phyloP scores from a whole-genome alignment of 768 basidiomycete genomes.

The Pleurotus sapidus region DNA sequence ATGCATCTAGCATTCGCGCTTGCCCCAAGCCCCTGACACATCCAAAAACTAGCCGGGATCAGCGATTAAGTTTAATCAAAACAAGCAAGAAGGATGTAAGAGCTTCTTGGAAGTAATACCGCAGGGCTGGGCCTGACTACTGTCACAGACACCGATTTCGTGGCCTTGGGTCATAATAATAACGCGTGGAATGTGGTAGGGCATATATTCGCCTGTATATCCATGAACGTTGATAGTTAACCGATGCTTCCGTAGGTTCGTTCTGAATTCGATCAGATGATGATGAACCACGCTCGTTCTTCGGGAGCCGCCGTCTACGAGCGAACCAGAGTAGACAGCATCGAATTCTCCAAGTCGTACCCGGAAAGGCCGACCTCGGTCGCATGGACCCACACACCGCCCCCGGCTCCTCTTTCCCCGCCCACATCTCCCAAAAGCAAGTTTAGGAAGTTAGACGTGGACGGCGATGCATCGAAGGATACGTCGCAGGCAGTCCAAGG shows the following conservation, averaged over 20 bases:
- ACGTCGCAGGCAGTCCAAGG: conserved; percentile 15
- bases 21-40: conserved; percentile 8
- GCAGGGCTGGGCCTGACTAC: conserved; percentile 1
- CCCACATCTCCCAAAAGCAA: not conserved
- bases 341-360: conserved; percentile 40
- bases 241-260: conserved; percentile 35
- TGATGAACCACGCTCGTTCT: conserved; percentile 52
- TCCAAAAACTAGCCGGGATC: conserved; percentile 46
- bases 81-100: conserved; percentile 63
- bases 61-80: conserved; percentile 63
- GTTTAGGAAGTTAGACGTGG: not conserved
- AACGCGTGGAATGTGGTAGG: conserved; percentile 62
- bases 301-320: conserved; percentile 54
- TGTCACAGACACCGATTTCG: conserved; percentile 54
- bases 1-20: not conserved
- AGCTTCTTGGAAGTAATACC: conserved; percentile 8
- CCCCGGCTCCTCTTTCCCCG: conserved; percentile 18
- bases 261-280: conserved; percentile 59
- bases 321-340: conserved; percentile 46
- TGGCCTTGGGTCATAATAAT: conserved; percentile 51
- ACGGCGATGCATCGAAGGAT: not conserved
- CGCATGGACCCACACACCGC: conserved; percentile 46
- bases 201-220: not conserved
- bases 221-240: not conserved
- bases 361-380: conserved; percentile 48